Evolutionary conservation across 1,139 yeast species (phyloP).

Genomic region (Candida glucosophila): DNA sequence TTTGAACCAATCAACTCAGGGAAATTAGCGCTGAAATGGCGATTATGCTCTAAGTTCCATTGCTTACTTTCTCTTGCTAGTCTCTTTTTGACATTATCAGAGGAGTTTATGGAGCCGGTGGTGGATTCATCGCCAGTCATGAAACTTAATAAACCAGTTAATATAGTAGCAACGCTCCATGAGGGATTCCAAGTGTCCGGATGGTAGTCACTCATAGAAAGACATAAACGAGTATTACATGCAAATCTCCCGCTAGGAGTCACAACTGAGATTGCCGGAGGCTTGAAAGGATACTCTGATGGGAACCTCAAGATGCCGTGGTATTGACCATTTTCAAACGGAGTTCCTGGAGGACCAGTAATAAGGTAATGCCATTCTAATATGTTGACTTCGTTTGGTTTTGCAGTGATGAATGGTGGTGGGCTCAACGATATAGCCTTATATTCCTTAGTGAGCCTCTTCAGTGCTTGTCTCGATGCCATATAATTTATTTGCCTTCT

Average conservation of each 20-base stretch:
- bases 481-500: conserved; percentile 19
- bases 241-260: conserved; percentile 83
- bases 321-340: conserved; percentile 80
- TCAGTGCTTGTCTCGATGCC: conserved; percentile 42
- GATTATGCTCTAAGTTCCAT: conserved; percentile 55
- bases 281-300: conserved; percentile 81
- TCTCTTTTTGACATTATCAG: conserved; percentile 27
- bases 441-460: conserved; percentile 68
- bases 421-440: conserved; percentile 66
- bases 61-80: conserved; percentile 45
- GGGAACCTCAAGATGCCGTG: conserved; percentile 85
- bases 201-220: conserved; percentile 86
- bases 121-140: conserved; percentile 55
- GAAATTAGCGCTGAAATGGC: conserved; percentile 52
- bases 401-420: conserved; percentile 75
- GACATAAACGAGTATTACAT: conserved; percentile 70
- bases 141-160: conserved; percentile 77
- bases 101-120: conserved; percentile 31
- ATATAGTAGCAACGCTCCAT: conserved; percentile 84
- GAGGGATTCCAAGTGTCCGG: conserved; percentile 95
- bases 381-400: conserved; percentile 73
- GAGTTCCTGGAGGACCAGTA: conserved; percentile 82
- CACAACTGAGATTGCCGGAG: conserved; percentile 83
- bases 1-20: conserved; percentile 58
- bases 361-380: conserved; percentile 72